Evolutionary conservation across 345 rosid genomes (phyloP).

Genomic region (Streptanthus diversifolius): DNA sequence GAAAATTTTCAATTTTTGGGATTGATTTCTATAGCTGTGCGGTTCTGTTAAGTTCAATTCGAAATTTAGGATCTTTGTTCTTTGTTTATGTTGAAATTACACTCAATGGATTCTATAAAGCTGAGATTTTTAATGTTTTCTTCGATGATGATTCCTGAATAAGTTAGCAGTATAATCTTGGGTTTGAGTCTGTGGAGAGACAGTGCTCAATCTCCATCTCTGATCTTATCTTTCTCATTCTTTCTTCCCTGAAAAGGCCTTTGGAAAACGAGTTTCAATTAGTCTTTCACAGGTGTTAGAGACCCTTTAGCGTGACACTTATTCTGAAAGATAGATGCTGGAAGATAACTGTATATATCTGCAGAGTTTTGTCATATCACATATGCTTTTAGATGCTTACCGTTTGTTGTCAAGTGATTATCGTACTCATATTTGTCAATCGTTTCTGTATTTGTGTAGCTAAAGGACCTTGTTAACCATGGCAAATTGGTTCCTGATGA

Average conservation of each 20-base stretch:
- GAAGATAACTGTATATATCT: not conserved
- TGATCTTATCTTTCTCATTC: too few species aligned
- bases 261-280: too few species aligned
- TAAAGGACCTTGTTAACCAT: conserved; percentile 72
- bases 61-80: not conserved
- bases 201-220: not conserved
- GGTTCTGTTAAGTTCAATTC: not conserved
- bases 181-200: not conserved
- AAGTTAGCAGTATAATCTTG: not conserved
- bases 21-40: not conserved
- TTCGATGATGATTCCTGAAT: not conserved
- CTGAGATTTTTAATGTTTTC: not conserved
- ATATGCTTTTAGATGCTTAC: not conserved
- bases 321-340: not conserved
- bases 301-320: too few species aligned
- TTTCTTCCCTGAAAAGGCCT: too few species aligned
- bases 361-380: not conserved
- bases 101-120: not conserved
- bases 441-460: conserved; percentile 44
- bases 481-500: conserved; percentile 93
- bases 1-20: not conserved
- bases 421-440: not conserved
- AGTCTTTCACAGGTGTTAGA: too few species aligned
- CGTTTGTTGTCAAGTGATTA: not conserved
- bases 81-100: not conserved